phyloP scores from a whole-genome alignment of 257 asterid species.

The Capsicum pubescens region DNA sequence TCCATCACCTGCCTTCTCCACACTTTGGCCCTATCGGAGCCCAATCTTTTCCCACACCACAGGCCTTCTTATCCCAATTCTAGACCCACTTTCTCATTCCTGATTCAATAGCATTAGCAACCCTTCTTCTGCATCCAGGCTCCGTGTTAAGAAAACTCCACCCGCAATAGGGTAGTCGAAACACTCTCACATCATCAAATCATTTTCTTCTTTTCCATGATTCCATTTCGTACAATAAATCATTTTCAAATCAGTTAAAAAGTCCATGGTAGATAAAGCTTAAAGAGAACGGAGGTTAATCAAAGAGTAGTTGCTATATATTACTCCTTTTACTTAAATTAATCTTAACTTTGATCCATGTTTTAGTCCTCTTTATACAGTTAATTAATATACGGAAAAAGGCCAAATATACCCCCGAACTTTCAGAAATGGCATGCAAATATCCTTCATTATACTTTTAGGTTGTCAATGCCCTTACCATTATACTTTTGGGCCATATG shows the following conservation, averaged over 20 bases:
- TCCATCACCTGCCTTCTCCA: slow-evolving; percentile 16
- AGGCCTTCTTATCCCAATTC: neutral
- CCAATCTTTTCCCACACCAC: neutral
- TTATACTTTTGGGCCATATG: too few species aligned
- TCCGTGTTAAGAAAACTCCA: neutral
- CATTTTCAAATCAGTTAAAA: neutral
- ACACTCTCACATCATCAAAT: slow-evolving; percentile 15
- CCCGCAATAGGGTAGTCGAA: neutral
- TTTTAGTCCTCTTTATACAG: neutral
- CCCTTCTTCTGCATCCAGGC: slow-evolving; percentile 8
- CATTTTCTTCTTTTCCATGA: neutral
- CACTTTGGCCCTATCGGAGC: neutral
- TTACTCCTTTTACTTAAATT: neutral
- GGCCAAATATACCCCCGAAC: too few species aligned
- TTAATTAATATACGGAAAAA: neutral
- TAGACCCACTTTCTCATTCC: neutral
- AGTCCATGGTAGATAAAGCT: neutral
- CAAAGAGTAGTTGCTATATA: slow-evolving; percentile 3
- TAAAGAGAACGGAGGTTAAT: neutral
- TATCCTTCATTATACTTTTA: too few species aligned
- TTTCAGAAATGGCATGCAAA: too few species aligned
- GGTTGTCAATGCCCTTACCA: too few species aligned
- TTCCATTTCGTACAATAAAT: neutral
- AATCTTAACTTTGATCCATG: neutral
- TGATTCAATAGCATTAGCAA: slow-evolving; percentile 13